These are phyloP conservation scores for Blechomonas ayalai DNA, from an alignment of 208 protist genomes.

Conservation along the genomic window DNA sequence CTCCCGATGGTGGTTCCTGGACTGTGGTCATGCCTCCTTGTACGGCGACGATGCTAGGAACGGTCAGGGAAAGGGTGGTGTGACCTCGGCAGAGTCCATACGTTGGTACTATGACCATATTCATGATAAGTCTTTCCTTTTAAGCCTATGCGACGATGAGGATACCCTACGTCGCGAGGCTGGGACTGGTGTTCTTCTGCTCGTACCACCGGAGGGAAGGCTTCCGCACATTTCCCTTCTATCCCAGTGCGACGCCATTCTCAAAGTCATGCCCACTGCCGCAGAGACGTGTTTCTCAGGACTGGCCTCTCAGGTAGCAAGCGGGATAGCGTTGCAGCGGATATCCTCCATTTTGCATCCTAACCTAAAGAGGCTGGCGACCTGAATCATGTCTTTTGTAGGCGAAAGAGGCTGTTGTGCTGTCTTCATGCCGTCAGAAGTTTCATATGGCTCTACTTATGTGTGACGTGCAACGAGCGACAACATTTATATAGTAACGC, in stretches of 20 bases:
- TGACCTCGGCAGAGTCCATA: conserved; percentile 23
- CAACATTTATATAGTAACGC: too few species aligned
- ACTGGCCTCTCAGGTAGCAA: conserved; percentile 66
- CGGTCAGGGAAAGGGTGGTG: neutral
- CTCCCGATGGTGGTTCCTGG: conserved; percentile 52
- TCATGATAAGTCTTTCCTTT: conserved; percentile 1
- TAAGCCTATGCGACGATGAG: conserved; percentile 45
- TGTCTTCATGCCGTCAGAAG: too few species aligned
- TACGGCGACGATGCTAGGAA: conserved; percentile 16
- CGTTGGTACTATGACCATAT: conserved; percentile 20
- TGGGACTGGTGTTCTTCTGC: conserved; percentile 33
- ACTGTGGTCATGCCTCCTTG: conserved; percentile 57
- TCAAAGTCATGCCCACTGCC: conserved; percentile 32
- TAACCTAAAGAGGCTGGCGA: too few species aligned
- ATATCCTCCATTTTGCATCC: conserved; percentile 69
- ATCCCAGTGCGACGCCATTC: conserved; percentile 38
- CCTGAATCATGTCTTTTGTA: too few species aligned
- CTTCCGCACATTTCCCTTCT: conserved; percentile 62
- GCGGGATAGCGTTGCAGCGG: conserved; percentile 79
- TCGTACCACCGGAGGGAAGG: conserved; percentile 77
- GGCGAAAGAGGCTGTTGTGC: too few species aligned
- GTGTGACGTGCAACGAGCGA: too few species aligned
- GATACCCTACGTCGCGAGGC: conserved; percentile 14
- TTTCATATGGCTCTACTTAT: too few species aligned
- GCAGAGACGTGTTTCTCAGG: neutral